Evolutionary conservation across 2,329 filamentous ascomycete genomes (phyloP).

Genomic region (Exserohilum rostratum): DNA sequence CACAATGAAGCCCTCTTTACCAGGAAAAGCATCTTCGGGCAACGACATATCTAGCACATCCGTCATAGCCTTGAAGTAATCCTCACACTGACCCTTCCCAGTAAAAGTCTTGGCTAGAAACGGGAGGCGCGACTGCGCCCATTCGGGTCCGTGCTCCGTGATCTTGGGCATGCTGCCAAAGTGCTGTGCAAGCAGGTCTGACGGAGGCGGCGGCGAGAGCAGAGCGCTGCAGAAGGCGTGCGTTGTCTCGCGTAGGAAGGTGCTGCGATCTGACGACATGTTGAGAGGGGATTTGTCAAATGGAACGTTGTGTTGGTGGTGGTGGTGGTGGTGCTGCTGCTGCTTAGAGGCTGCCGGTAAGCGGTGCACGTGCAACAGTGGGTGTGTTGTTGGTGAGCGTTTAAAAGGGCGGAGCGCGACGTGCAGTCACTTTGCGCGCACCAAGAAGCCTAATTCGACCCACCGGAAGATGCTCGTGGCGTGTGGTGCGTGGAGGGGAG

Average conservation of each 20-base stretch:
- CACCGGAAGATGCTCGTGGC: not conserved
- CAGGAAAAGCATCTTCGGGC: slow-evolving; percentile 41
- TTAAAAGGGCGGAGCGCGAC: not conserved
- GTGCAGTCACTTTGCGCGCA: too few relatives aligned
- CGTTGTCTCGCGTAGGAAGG: slow-evolving; percentile 29
- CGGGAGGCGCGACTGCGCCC: slow-evolving; percentile 45
- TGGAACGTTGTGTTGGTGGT: not conserved
- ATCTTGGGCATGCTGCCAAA: slow-evolving; percentile 43
- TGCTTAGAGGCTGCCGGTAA: slow-evolving; percentile 1
- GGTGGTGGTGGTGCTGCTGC: not conserved
- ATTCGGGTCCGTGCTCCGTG: slow-evolving; percentile 51
- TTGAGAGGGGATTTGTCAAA: not conserved
- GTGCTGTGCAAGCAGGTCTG: slow-evolving; percentile 33
- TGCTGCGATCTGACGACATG: slow-evolving; percentile 22
- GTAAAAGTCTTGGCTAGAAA: slow-evolving; percentile 50
- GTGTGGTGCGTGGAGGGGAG: too few relatives aligned
- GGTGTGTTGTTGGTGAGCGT: not conserved
- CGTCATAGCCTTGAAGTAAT: slow-evolving; percentile 48
- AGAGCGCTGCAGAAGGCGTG: slow-evolving; percentile 41
- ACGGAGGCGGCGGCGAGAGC: slow-evolving; percentile 30
- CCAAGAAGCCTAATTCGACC: slow-evolving; percentile 12
- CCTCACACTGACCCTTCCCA: slow-evolving; percentile 42
- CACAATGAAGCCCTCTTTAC: slow-evolving; percentile 42
- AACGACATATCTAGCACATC: slow-evolving; percentile 45
- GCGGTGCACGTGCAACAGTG: slow-evolving; percentile 4